These are phyloP conservation scores for Aaosphaeria pasadenensis DNA, from an alignment of 2,329 filamentous ascomycete species.

Conservation along the genomic window DNA sequence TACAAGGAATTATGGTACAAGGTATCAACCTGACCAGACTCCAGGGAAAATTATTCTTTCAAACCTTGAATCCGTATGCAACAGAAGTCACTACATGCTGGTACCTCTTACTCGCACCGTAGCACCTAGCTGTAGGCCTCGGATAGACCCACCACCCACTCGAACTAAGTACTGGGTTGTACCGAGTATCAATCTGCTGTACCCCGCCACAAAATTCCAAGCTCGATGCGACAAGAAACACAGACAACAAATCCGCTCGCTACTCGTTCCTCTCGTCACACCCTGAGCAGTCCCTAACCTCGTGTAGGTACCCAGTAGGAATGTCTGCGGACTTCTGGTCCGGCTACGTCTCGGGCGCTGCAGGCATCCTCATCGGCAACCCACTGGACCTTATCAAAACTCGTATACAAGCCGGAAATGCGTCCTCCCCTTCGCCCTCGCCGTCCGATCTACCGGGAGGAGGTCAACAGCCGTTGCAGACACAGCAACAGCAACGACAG, in stretches of 20 bases:
- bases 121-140: no score
- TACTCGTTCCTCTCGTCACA: not conserved
- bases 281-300: not conserved
- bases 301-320: not conserved
- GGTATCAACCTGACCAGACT: no score
- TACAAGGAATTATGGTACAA: no score
- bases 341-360: slow-evolving; percentile 81
- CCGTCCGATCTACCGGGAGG: no score
- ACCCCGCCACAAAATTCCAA: no score
- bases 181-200: slow-evolving; percentile 1
- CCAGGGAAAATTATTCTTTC: no score
- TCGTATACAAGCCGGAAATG: slow-evolving; percentile 66
- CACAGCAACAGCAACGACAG: slow-evolving; percentile 8
- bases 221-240: not conserved
- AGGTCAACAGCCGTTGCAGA: slow-evolving; percentile 9
- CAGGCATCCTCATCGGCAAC: slow-evolving; percentile 85
- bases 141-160: no score
- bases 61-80: no score
- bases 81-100: no score
- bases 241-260: slow-evolving; percentile 5
- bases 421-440: not conserved
- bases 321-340: slow-evolving; percentile 95
- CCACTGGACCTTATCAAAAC: slow-evolving; percentile 80
- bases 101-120: no score
- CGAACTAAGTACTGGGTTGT: not conserved